These are phyloP conservation scores for Fusarium nodosum DNA, from an alignment of 2,329 filamentous ascomycete species.

Conservation along the genomic window DNA sequence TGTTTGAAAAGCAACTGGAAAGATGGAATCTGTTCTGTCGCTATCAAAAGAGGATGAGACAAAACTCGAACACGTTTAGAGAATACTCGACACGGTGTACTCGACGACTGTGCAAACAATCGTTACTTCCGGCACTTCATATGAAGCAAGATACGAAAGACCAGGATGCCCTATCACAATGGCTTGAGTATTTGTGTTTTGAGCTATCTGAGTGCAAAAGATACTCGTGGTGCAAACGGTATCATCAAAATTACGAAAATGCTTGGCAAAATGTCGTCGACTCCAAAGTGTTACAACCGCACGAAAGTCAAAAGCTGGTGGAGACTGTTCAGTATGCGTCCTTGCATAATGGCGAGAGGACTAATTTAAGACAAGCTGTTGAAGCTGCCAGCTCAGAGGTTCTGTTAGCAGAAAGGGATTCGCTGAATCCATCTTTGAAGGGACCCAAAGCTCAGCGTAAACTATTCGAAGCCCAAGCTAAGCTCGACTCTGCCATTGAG, in stretches of 20 bases:
- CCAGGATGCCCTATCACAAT: conserved; percentile 55
- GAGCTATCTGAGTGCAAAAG: conserved; percentile 37
- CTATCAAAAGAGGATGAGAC: conserved; percentile 39
- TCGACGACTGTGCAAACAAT: conserved; percentile 25
- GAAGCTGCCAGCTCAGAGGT: conserved; percentile 36
- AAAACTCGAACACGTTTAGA: conserved; percentile 12
- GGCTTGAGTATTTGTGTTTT: conserved; percentile 57
- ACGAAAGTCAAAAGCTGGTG: conserved; percentile 23
- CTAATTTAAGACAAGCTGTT: conserved; percentile 21
- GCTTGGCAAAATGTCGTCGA: conserved; percentile 35
- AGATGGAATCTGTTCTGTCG: conserved; percentile 40
- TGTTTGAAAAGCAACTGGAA: conserved; percentile 39
- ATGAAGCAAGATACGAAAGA: conserved; percentile 45
- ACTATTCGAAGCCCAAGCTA: conserved; percentile 29
- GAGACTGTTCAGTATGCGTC: conserved; percentile 13
- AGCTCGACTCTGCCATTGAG: conserved; percentile 35
- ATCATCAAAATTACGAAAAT: conserved; percentile 28
- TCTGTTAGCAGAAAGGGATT: conserved; percentile 41
- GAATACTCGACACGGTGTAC: conserved; percentile 26
- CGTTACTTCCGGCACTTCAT: conserved; percentile 12
- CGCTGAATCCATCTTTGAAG: conserved; percentile 30
- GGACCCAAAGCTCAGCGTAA: conserved; percentile 20
- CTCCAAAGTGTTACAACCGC: conserved; percentile 16
- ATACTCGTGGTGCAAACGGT: conserved; percentile 35
- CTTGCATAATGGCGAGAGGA: conserved; percentile 8